Evolutionary conservation across 768 basidiomycete species (phyloP), one percentile per base, ranked within the genome.

Genomic region (Phylloporus sp.): DNA sequence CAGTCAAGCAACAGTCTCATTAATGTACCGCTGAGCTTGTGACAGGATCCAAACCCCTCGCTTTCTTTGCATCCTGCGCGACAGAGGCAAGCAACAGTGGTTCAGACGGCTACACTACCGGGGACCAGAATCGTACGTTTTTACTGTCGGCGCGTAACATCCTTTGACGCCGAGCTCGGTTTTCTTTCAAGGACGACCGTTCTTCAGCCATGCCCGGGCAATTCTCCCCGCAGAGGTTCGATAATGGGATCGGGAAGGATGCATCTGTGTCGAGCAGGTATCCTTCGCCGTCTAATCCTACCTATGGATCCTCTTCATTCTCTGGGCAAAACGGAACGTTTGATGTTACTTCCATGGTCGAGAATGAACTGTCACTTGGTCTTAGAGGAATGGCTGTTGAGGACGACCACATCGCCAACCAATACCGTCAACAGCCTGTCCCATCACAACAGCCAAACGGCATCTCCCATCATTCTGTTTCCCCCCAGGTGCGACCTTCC

Each of bases 381-480:
- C 64, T 86, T 38, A 77, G 83, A 49, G 81, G 81, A 13, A 80
- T 81, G 77, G 71, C 64, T 7, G 78, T 80, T 17, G 80, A 78
- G 55, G 80, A 81, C 34, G 80, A 80, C 44, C 69, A 69, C 42
- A 58, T 62, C 44, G 58, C 62, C 33, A 54, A 56, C 31, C 69
- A 70, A 50, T 71, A 71, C 48, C 75, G 74, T 46, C 70, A 70
- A 41, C 66, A 61, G 28, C 58, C 63, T 22, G 45, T 57, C 38
- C 54, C 48, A 49, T 63, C 54, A 29, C 69, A 61, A 28, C 69
- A 61, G 40, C 53, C 49, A 7, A 62, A 63, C 49, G 54, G 62
- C 50, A 44, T 67, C 42, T 53, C 64, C 45, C 59, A 67, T 43
- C 49, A 57, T 47, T 49, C 64, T 50, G 40, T 65, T 21, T 59